Evolutionary conservation across 306 rosid species (phyloP).

Genomic region (Luffa aegyptiaca): DNA sequence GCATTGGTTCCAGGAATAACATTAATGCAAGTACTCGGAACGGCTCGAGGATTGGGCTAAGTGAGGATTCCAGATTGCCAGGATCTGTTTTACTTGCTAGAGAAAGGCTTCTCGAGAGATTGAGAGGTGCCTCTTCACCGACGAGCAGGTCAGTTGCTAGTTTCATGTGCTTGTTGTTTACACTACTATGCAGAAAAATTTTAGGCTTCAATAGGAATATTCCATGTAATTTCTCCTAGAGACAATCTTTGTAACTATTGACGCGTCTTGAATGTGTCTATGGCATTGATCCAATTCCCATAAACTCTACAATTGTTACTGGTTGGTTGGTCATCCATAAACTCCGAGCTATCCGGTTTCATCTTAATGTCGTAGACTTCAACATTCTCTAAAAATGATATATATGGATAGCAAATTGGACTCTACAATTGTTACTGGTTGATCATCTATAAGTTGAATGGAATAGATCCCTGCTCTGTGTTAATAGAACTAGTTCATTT

Average conservation of each 20-base stretch:
- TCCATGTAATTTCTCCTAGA: background rate
- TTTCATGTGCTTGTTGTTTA: constrained; percentile 1
- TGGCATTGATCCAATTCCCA: background rate
- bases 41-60: constrained; percentile 21
- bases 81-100: constrained; percentile 69
- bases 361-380: background rate
- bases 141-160: constrained; percentile 41
- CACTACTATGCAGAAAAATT: background rate
- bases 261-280: background rate
- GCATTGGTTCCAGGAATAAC: constrained; percentile 23
- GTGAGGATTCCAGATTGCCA: constrained; percentile 56
- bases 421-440: background rate
- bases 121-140: constrained; percentile 49
- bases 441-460: background rate
- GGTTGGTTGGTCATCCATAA: background rate
- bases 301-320: background rate
- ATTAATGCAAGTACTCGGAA: constrained; percentile 27
- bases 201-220: background rate
- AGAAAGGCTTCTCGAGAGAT: constrained; percentile 75
- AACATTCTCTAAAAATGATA: background rate
- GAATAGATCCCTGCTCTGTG: background rate
- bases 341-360: background rate
- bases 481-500: background rate
- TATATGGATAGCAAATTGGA: background rate
- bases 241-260: background rate